A percentile compares a stretch with the other conserved stretches of the same genome.
These are phyloP conservation scores for Cephalotrichum gorgonifer DNA, from an alignment of 2,329 filamentous ascomycete species.

Conservation along the genomic window DNA sequence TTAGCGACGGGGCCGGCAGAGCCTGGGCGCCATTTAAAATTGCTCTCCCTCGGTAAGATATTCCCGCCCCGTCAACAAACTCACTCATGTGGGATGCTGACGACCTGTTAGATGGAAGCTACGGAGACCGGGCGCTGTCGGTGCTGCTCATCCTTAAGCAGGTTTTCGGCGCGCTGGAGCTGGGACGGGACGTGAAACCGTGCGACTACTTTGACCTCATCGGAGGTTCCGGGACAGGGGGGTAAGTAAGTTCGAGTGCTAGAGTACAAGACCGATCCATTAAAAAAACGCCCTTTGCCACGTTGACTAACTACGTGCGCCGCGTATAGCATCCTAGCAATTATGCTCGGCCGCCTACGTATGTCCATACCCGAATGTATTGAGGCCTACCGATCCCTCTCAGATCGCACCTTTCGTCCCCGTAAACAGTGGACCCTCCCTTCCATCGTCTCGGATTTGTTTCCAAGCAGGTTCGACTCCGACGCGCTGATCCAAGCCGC, in stretches of 20 bases:
- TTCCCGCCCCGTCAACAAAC: no score
- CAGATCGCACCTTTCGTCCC: neutral
- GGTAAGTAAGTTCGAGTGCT: neutral
- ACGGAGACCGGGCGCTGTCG: neutral
- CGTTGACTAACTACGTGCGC: no score
- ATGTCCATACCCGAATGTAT: neutral
- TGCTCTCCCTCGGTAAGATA: no score
- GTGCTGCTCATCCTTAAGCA: neutral
- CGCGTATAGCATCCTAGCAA: neutral
- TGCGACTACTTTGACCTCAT: neutral
- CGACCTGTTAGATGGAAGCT: neutral
- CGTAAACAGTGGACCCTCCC: neutral
- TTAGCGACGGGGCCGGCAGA: no score
- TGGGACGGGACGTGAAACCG: neutral
- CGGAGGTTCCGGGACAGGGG: neutral
- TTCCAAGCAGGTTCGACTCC: neutral
- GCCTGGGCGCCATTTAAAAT: no score
- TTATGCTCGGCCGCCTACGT: neutral
- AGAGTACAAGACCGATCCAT: neutral
- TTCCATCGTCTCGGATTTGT: neutral
- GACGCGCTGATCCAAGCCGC: neutral
- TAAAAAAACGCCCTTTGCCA: neutral
- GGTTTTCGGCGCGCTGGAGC: neutral
- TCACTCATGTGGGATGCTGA: no score
- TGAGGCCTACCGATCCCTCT: neutral